Evolutionary conservation across 1,284 basidiomycete species (phyloP), one percentile per base, ranked within the genome.

Genomic region (Cryptococcus maquisensis): DNA sequence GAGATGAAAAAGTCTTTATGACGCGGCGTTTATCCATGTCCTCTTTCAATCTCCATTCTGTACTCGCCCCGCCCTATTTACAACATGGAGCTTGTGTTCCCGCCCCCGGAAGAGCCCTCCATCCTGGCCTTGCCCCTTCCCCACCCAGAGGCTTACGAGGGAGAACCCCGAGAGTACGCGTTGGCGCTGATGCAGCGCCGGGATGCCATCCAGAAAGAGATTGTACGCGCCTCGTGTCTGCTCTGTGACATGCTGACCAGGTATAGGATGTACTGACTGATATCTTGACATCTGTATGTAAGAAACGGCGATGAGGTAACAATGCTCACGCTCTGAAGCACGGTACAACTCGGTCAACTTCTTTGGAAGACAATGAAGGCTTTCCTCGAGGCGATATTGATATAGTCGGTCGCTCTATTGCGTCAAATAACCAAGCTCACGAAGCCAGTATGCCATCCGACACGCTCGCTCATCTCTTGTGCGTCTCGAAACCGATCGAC

Each of bases 291-390:
- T 69, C 67, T 21, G 65, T 67, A 23, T 41, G 63, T 52, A 9
- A 12, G 12, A 20, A 5, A 10, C 15, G 13, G 52, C 54, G 10
- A 35, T 43, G 8, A 3, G 4, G 36, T 53, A 16, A 43, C 12
- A 9, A 10, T 21, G 10, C 44, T 51, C 44, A 32, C 28, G 10
- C 28, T 10, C 6, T 32, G 28, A 8, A 74, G 73, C 71, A 76
- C 57, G 65, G 63, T 8, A 62, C 62, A 3, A 68, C 62, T 15
- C 45, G 52, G 9, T 63, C 61, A 10, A 84, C 86, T 0, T 83
- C 88, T 0, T 82, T 95, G 35, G 81, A 94, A 47, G 90, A 94
- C 67, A 64, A 79, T 0, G 86, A 93, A 54, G 92, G 91, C 6
- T 95, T 90, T 72, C 92, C 92, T 1, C 81, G 89, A 10, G 84